These are phyloP conservation scores for Penicillium malachiteum DNA, from an alignment of 495 filamentous ascomycete species.

Conservation along the genomic window DNA sequence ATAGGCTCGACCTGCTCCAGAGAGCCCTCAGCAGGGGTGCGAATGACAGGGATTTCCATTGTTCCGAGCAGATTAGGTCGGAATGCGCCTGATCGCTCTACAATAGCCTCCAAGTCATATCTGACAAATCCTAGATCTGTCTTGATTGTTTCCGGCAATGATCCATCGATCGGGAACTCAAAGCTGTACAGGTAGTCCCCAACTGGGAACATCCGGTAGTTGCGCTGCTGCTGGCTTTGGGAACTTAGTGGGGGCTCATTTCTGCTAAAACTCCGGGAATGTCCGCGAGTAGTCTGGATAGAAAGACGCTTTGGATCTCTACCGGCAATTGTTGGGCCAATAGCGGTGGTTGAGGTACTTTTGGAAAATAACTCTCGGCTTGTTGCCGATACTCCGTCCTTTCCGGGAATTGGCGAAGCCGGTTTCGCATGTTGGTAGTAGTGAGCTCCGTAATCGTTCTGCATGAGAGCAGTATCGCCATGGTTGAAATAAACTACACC, in stretches of 20 bases:
- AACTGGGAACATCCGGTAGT: slow-evolving; percentile 84
- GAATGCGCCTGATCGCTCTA: slow-evolving; percentile 91
- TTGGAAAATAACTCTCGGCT: slow-evolving; percentile 44
- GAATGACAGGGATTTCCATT: slow-evolving; percentile 83
- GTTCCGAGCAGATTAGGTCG: slow-evolving; percentile 82
- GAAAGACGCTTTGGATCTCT: slow-evolving; percentile 68
- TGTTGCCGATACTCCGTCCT: slow-evolving; percentile 42
- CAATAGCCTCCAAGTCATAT: slow-evolving; percentile 83
- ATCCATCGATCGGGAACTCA: slow-evolving; percentile 90
- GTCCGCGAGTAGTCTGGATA: slow-evolving; percentile 69
- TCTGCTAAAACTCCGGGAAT: slow-evolving; percentile 82
- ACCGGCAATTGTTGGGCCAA: slow-evolving; percentile 34
- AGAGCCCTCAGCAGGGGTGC: slow-evolving; percentile 86
- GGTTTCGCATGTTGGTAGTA: slow-evolving; percentile 46
- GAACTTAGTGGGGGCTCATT: slow-evolving; percentile 62
- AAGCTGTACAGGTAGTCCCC: slow-evolving; percentile 95
- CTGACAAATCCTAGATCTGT: slow-evolving; percentile 85
- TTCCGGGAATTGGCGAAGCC: slow-evolving; percentile 44
- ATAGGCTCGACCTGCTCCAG: slow-evolving; percentile 94
- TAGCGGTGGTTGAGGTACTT: slow-evolving; percentile 35
- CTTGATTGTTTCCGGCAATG: slow-evolving; percentile 86
- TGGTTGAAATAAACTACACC: slow-evolving; percentile 52
- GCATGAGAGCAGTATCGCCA: slow-evolving; percentile 62
- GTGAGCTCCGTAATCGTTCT: slow-evolving; percentile 55
- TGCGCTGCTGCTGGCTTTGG: slow-evolving; percentile 72